Conservation (phyloP, 1,284 basidiomycete species). For the Trametes polyzona region DNA sequence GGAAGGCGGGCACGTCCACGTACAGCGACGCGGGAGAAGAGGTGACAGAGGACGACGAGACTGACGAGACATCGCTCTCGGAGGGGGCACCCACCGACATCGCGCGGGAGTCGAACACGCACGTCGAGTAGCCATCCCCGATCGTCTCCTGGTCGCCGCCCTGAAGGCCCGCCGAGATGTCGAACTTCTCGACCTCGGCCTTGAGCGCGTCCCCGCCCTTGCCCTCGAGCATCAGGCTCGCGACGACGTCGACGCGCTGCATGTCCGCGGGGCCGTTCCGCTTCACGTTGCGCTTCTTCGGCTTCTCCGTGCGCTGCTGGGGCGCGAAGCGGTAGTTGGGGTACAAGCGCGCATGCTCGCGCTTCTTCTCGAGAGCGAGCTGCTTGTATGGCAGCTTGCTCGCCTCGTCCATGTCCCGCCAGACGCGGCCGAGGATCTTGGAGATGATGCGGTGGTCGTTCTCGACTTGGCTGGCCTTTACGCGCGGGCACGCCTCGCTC, state of each 20-base stretch:
- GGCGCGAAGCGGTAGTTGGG: slow-evolving; percentile 56
- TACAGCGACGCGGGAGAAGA: neutral
- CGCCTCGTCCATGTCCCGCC: slow-evolving; percentile 50
- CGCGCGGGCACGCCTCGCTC: slow-evolving; percentile 57
- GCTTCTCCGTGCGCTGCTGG: slow-evolving; percentile 17
- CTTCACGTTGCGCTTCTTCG: slow-evolving; percentile 31
- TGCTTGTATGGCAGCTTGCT: slow-evolving; percentile 41
- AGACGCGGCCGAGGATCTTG: slow-evolving; percentile 55
- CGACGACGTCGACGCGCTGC: slow-evolving; percentile 25
- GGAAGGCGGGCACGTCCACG: slow-evolving; percentile 10
- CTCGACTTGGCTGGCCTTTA: slow-evolving; percentile 47
- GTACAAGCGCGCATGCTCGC: slow-evolving; percentile 44
- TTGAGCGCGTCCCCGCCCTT: slow-evolving; percentile 16
- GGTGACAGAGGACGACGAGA: neutral
- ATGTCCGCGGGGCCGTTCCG: slow-evolving; percentile 27
- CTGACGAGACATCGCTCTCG: neutral
- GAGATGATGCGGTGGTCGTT: slow-evolving; percentile 62
- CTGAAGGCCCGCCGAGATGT: neutral
- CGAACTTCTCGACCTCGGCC: slow-evolving; percentile 18
- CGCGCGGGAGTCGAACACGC: slow-evolving; percentile 19
- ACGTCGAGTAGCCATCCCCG: slow-evolving; percentile 14
- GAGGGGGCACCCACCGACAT: neutral
- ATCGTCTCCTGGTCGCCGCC: neutral
- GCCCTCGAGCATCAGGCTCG: slow-evolving; percentile 17
- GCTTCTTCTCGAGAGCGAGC: slow-evolving; percentile 55